These are phyloP conservation scores for Xylaria acuta DNA, from an alignment of 495 filamentous ascomycete genomes.

Conservation along the genomic window DNA sequence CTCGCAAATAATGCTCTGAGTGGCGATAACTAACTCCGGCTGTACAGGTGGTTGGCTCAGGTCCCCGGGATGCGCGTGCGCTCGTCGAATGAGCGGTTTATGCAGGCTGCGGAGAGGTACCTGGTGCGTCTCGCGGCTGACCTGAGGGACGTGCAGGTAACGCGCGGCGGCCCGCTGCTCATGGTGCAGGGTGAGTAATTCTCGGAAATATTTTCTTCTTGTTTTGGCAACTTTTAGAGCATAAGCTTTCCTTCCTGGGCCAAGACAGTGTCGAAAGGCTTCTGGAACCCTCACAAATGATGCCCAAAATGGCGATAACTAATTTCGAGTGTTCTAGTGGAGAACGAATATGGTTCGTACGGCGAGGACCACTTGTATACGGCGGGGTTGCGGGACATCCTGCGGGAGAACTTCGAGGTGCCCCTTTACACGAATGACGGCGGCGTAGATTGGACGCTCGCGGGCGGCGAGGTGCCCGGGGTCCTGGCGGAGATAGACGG, in stretches of 20 bases:
- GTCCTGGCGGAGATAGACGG: slow-evolving; percentile 54
- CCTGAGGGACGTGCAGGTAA: slow-evolving; percentile 42
- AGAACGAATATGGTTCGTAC: slow-evolving; percentile 59
- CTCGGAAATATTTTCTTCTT: too few relatives aligned
- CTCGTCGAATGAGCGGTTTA: slow-evolving; percentile 45
- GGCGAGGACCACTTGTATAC: slow-evolving; percentile 51
- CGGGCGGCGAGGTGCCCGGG: slow-evolving; percentile 49
- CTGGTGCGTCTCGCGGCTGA: slow-evolving; percentile 45
- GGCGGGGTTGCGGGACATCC: slow-evolving; percentile 44
- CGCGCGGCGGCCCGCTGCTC: slow-evolving; percentile 51
- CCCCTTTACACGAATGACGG: slow-evolving; percentile 58
- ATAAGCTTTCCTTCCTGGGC: too few relatives aligned
- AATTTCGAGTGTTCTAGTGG: slow-evolving; percentile 31
- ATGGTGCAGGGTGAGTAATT: slow-evolving; percentile 45
- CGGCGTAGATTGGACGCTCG: slow-evolving; percentile 46
- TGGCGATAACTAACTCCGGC: background rate
- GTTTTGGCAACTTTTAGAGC: too few relatives aligned
- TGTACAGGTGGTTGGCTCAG: slow-evolving; percentile 42
- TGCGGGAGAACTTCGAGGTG: slow-evolving; percentile 45
- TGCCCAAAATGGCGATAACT: too few relatives aligned
- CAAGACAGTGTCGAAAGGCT: too few relatives aligned
- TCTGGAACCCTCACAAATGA: too few relatives aligned
- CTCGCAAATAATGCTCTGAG: background rate
- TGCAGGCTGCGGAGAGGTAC: slow-evolving; percentile 46
- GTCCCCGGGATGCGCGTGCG: slow-evolving; percentile 50